Evolutionary conservation across 257 asterid species (phyloP), one percentile per base, ranked within the genome.

Genomic region (Scutellaria minor): DNA sequence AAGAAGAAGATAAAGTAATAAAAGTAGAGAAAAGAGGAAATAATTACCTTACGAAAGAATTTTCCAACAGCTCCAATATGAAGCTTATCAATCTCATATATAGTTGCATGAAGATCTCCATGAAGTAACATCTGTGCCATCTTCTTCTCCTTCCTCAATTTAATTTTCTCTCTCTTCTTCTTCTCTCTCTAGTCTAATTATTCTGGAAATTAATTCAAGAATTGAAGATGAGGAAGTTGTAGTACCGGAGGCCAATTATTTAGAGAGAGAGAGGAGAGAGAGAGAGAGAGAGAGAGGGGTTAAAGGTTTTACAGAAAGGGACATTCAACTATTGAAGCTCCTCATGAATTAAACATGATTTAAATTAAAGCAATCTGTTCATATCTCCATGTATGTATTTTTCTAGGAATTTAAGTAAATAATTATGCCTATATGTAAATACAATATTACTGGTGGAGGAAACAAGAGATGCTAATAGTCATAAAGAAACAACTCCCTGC

Each of bases 21-120:
- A 24, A 24, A 24, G 2, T 24, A 40, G 7, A 12, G 2, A 51
- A 41, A 6, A 2, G 40, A 14, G 41, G 6, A 24, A 24, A 11
- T 3, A 6, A 63, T 13, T 73, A 83, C 87, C 87, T 83, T 79
- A 3, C 78, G 79, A 6, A 79, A 66, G 20, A 83, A 50, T 9
- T 67, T 66, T 7, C 62, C 52, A n/a, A 71, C 31, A 18, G 27
- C 35, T 51, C 84, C 82, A 42, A 52, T 11, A 9, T 79, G 80
- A 5, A 83, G 80, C 59, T 83, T 83, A 57, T 83, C 87, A 47
- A 83, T 61, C 52, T 79, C 87, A 51, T 68, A 79, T 4, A 83
- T 66, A 9, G 87, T 83, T 52, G 80, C 87, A 56, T 83, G 87
- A 75, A 83, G 87, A 71, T 80, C 84, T 55, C 87, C 87, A 40